phyloP scores from a whole-genome alignment of 257 asterid genomes.

The Solanum medicagineum region DNA sequence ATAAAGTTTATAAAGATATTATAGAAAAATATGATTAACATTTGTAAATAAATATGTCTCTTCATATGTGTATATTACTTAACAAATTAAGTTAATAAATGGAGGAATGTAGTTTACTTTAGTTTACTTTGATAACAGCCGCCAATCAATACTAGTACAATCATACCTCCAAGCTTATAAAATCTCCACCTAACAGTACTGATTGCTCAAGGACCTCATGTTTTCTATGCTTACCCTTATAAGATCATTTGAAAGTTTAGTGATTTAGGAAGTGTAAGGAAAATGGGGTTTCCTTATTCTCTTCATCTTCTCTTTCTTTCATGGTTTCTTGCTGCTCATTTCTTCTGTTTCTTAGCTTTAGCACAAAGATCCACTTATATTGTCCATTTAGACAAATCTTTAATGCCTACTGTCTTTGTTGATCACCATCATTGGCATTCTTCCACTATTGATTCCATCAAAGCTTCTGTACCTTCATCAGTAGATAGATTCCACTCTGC shows the following conservation, averaged over 20 bases:
- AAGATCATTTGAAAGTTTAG: neutral
- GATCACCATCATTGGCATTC: neutral
- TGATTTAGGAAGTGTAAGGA: neutral
- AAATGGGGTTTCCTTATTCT: neutral
- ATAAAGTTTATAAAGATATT: no score
- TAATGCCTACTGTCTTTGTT: neutral
- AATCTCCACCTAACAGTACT: neutral
- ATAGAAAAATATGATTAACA: no score
- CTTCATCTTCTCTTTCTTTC: neutral
- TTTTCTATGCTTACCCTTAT: neutral
- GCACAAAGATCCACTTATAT: neutral
- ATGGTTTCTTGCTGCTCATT: neutral
- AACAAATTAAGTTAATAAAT: no score
- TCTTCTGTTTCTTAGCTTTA: neutral
- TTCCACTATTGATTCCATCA: neutral
- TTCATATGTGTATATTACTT: no score
- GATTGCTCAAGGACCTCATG: neutral
- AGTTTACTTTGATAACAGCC: neutral
- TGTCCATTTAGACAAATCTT: neutral
- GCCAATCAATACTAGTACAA: neutral
- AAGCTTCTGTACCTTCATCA: neutral
- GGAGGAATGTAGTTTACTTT: no score
- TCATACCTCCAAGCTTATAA: neutral
- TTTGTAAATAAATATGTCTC: fast-evolving
- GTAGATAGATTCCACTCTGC: neutral